phyloP scores from a whole-genome alignment of 2,329 filamentous ascomycete genomes.

The Didymosphaeria variabile region DNA sequence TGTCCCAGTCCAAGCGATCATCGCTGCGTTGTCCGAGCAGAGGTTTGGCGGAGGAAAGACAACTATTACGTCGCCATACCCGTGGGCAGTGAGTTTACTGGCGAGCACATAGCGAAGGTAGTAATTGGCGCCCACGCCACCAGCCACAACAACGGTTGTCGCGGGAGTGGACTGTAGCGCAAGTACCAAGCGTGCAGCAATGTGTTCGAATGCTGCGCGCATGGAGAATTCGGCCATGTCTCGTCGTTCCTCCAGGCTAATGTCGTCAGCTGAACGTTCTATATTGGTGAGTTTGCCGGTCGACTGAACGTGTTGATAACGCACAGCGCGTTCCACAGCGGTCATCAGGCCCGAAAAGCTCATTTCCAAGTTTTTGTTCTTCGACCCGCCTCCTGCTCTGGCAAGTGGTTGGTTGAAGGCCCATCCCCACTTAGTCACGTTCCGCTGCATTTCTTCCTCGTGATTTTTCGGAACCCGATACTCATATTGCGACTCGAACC shows the following conservation, averaged over 20 bases:
- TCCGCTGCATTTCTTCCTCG: slow-evolving; percentile 64
- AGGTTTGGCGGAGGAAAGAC: slow-evolving; percentile 77
- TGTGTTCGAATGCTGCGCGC: slow-evolving; percentile 85
- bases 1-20: slow-evolving; percentile 93
- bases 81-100: slow-evolving; percentile 71
- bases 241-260: slow-evolving; percentile 69
- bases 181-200: slow-evolving; percentile 77
- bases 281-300: slow-evolving; percentile 41
- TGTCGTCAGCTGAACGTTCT: slow-evolving; percentile 44
- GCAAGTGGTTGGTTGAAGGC: slow-evolving; percentile 72
- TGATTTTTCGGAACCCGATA: slow-evolving; percentile 69
- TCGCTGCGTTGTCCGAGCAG: slow-evolving; percentile 96
- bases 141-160: slow-evolving; percentile 78
- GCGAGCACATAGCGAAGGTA: slow-evolving; percentile 76
- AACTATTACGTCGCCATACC: slow-evolving; percentile 68
- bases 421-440: slow-evolving; percentile 69
- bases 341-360: slow-evolving; percentile 76
- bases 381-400: slow-evolving; percentile 51
- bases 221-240: slow-evolving; percentile 77
- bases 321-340: slow-evolving; percentile 67
- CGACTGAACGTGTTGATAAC: slow-evolving; percentile 44
- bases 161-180: slow-evolving; percentile 61
- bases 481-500: slow-evolving; percentile 43
- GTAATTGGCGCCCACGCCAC: slow-evolving; percentile 87
- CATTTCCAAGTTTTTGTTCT: slow-evolving; percentile 44